Evolutionary conservation across 805 yeast species (phyloP).

Genomic region (Metschnikowia chrysomelidarum): DNA sequence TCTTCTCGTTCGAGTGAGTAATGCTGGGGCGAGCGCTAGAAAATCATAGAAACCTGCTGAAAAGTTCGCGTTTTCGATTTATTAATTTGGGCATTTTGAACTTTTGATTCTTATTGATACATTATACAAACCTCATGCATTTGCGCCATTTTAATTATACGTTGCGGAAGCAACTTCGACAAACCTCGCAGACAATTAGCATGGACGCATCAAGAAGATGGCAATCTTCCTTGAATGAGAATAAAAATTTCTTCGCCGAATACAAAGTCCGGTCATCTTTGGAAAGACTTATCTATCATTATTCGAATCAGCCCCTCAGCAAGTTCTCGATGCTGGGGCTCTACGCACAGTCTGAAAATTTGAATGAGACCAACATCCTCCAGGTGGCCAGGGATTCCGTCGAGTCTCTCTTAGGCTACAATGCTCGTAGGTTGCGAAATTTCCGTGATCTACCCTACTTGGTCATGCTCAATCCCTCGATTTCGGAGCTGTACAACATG

Average conservation of each 20-base stretch:
- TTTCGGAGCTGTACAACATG: conserved; percentile 70
- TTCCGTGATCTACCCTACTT: conserved; percentile 79
- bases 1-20: too few species aligned
- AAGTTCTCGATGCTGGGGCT: conserved; percentile 52
- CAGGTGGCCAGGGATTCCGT: conserved; percentile 55
- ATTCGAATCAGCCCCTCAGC: conserved; percentile 52
- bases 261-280: conserved; percentile 57
- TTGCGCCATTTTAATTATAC: too few species aligned
- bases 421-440: conserved; percentile 69
- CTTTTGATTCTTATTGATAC: too few species aligned
- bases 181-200: too few species aligned
- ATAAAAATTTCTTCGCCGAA: conserved; percentile 43
- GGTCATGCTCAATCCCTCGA: conserved; percentile 81
- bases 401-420: conserved; percentile 53
- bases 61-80: too few species aligned
- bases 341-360: conserved; percentile 39
- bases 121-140: too few species aligned
- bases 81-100: too few species aligned
- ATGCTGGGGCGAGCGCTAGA: too few species aligned
- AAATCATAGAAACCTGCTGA: too few species aligned
- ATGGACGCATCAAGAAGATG: too few species aligned
- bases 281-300: conserved; percentile 57
- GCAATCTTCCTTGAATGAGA: too few species aligned
- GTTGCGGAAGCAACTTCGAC: too few species aligned
- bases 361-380: conserved; percentile 36